Conservation (phyloP, 352 stramenopile genomes). For the Peronospora farinosa region DNA sequence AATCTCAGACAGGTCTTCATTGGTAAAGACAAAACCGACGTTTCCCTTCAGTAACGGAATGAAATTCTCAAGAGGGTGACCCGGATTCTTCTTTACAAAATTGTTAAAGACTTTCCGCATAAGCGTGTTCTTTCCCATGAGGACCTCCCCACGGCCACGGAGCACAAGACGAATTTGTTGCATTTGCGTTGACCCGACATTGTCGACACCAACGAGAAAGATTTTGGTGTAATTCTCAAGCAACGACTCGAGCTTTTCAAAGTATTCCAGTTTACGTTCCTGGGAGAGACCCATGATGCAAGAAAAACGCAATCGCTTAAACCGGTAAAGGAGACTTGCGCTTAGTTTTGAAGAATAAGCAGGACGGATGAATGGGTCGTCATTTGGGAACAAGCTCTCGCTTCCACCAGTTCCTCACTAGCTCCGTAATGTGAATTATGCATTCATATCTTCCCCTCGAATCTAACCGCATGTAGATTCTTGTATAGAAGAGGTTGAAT, state of each 20-base stretch:
- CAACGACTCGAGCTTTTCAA: constrained; percentile 92
- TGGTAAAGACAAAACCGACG: constrained; percentile 99
- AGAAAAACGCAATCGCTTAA: constrained; percentile 82
- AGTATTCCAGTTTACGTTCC: constrained; percentile 98
- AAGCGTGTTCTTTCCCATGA: constrained; percentile 99
- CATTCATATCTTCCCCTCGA: constrained; percentile 1
- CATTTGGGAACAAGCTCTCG: constrained; percentile 6
- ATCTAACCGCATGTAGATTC: constrained; percentile 5
- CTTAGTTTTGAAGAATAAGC: constrained; percentile 52
- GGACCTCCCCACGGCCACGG: constrained; percentile 91
- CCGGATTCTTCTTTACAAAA: constrained; percentile 96
- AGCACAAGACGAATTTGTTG: constrained; percentile 95
- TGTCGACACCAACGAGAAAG: constrained; percentile 98
- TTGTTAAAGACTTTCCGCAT: constrained; percentile 98
- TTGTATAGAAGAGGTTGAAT: not conserved
- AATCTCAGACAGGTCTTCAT: constrained; percentile 92
- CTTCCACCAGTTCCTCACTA: constrained; percentile 34
- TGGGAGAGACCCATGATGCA: constrained; percentile 90
- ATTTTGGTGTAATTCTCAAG: constrained; percentile 96
- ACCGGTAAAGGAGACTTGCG: constrained; percentile 83
- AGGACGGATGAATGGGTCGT: not conserved
- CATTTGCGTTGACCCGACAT: constrained; percentile 99
- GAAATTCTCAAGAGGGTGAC: constrained; percentile 89
- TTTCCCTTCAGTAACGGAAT: constrained; percentile 92
- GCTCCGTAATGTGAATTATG: constrained; percentile 7